These are phyloP conservation scores for Nemania serpens DNA, from an alignment of 2,329 filamentous ascomycete genomes.

Conservation along the genomic window DNA sequence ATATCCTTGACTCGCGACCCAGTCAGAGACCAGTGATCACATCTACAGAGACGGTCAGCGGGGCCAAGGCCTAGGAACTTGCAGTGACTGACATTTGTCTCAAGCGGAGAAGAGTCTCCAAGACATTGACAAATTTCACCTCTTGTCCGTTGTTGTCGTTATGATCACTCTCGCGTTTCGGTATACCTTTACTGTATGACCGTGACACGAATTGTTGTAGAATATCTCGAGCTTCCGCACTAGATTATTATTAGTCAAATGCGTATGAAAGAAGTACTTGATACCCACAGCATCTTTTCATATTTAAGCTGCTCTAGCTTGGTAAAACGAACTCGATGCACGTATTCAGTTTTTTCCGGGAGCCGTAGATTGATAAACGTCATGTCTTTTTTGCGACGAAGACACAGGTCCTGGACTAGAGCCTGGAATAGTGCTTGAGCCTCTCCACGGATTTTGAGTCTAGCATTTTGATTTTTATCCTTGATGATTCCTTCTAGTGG, in stretches of 20 bases:
- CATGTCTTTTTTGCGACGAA: slow-evolving; percentile 88
- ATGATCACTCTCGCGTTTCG: slow-evolving; percentile 45
- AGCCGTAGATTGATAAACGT: slow-evolving; percentile 80
- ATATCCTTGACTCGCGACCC: slow-evolving; percentile 75
- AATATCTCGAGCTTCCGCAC: slow-evolving; percentile 74
- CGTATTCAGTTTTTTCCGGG: slow-evolving; percentile 76
- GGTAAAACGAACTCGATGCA: slow-evolving; percentile 75
- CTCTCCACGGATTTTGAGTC: slow-evolving; percentile 51
- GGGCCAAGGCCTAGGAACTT: neutral
- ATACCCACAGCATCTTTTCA: slow-evolving; percentile 67
- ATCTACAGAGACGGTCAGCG: slow-evolving; percentile 49
- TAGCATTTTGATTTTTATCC: slow-evolving; percentile 23
- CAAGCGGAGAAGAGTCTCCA: slow-evolving; percentile 81
- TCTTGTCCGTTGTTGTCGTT: slow-evolving; percentile 43
- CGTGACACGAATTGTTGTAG: slow-evolving; percentile 59
- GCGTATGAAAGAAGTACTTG: neutral
- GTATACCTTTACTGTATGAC: slow-evolving; percentile 7
- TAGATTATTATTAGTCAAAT: slow-evolving; percentile 42
- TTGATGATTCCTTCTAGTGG: slow-evolving; percentile 53
- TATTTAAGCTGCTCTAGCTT: slow-evolving; percentile 78
- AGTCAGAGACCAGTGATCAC: slow-evolving; percentile 87
- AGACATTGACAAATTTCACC: slow-evolving; percentile 71
- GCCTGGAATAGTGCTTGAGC: slow-evolving; percentile 71
- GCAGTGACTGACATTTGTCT: slow-evolving; percentile 64
- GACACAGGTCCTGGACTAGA: slow-evolving; percentile 78